Base-by-base conservation (phyloP, 192 early-diverging fungal species). In the Gamsiella multidivaricata region DNA sequence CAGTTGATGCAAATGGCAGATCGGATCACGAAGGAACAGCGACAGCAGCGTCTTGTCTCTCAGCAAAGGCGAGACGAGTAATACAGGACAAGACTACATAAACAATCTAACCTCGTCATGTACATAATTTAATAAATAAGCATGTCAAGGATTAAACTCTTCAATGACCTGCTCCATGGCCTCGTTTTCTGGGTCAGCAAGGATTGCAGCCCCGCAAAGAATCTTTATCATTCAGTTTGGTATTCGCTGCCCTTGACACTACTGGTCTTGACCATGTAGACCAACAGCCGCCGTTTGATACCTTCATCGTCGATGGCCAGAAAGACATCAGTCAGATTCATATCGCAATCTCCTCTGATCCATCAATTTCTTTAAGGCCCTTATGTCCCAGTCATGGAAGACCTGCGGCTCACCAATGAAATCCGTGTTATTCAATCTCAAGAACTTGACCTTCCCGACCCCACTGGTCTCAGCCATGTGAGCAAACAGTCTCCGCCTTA, bases 1-100 rank as follows among this genome's bases (percentile, higher is more conserved):
- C 54, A 67, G 32, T 17, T 78, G 54, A 78, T 78, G 74, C 74
- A 54, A 3, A 78, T 78, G 74, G 65, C 74, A 6, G 65, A 68
- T 4, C 15, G 59, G 20, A 78, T 78, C 37, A 43, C 58, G 8
- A 68, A 78, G 41, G 65, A 64, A 18, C 65, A 63, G 41, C 45
- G 74, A 3, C 32, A 39, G 34, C 57, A 55, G 8, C 61, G 61
- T 31, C 39, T 28, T 39, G 33, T 15, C 7, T 51, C 29, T 15
- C 17, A 20, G n/a, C 53, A 66, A 45, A 25, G 22, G 12, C 26
- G 25, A 32, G n/a, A 43, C 9, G 6, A 46, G 17, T 12, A 18
- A n/a, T 31, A 25, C 23, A 43, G 22, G 18, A 37, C 5, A 41
- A 18, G 23, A 55, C 2, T 20, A 32, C 17, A 58, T 17, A 8